Evolutionary conservation across 2,329 filamentous ascomycete genomes (phyloP).

Genomic region (Cladosporium sp.): DNA sequence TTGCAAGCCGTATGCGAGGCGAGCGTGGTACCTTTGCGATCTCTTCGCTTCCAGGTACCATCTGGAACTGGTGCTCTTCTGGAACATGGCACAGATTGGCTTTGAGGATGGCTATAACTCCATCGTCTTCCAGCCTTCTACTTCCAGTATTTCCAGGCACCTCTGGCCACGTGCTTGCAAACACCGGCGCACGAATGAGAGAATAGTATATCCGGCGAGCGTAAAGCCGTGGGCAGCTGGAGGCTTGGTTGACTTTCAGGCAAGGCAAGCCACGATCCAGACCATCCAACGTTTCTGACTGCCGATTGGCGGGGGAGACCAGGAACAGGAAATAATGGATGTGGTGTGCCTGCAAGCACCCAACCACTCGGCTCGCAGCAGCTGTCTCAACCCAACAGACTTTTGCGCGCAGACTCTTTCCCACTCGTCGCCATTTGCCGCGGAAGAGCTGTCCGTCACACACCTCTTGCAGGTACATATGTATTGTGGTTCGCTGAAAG

Average conservation of each 20-base stretch:
- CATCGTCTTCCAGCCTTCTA: no score
- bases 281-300: neutral
- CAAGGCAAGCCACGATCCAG: slow-evolving; percentile 13
- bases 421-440: slow-evolving; percentile 3
- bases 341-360: slow-evolving; percentile 11
- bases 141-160: no score
- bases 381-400: neutral
- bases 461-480: neutral
- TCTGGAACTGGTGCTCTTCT: neutral
- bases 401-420: neutral
- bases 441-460: neutral
- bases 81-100: neutral
- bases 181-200: neutral
- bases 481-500: neutral
- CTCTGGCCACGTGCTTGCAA: neutral
- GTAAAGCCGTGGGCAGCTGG: neutral
- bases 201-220: neutral
- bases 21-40: slow-evolving; percentile 9
- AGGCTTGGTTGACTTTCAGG: neutral
- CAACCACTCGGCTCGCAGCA: neutral
- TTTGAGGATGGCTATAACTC: neutral
- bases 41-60: neutral
- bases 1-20: slow-evolving; percentile 7
- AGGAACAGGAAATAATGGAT: slow-evolving; percentile 11
- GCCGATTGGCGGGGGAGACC: slow-evolving; percentile 11